phyloP scores from a whole-genome alignment of 1,139 yeast genomes.

The Yamadazyma conglobata region DNA sequence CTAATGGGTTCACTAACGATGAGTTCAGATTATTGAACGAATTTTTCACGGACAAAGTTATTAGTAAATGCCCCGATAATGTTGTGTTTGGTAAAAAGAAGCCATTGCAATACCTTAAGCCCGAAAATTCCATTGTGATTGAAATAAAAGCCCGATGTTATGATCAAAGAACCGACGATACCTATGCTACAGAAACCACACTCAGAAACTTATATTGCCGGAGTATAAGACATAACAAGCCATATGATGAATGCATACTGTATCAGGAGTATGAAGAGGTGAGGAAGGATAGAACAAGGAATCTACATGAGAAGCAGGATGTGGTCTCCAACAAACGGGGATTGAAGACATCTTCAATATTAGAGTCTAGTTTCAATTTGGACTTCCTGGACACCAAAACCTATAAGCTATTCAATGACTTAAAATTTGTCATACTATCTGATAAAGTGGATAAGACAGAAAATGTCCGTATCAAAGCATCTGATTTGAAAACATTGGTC shows the following conservation, averaged over 20 bases:
- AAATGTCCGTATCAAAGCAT: constrained; percentile 27
- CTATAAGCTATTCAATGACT: constrained; percentile 19
- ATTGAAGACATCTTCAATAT: constrained; percentile 8
- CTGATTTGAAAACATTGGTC: constrained; percentile 37
- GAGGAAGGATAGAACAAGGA: constrained; percentile 26
- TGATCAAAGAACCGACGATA: constrained; percentile 42
- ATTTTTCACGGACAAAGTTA: constrained; percentile 47
- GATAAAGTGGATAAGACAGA: constrained; percentile 30
- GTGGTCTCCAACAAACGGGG: constrained; percentile 19
- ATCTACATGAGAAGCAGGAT: constrained; percentile 25
- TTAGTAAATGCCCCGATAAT: constrained; percentile 30
- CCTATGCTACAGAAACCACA: constrained; percentile 66
- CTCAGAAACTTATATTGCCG: constrained; percentile 76
- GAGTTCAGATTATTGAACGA: constrained; percentile 61
- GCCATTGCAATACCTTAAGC: constrained; percentile 79
- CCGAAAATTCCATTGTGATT: constrained; percentile 72
- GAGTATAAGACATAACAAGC: constrained; percentile 66
- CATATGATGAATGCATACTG: constrained; percentile 52
- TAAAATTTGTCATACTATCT: constrained; percentile 36
- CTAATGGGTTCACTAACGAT: constrained; percentile 73
- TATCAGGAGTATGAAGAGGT: constrained; percentile 48
- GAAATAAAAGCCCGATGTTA: constrained; percentile 83
- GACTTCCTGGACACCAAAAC: neutral
- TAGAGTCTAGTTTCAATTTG: constrained; percentile 5
- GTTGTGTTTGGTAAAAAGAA: constrained; percentile 55